A percentile compares a stretch with the other conserved stretches of the same genome.
These are phyloP conservation scores for Chaetomiaceae sp. DNA, from an alignment of 2,329 filamentous ascomycete species.

Conservation along the genomic window DNA sequence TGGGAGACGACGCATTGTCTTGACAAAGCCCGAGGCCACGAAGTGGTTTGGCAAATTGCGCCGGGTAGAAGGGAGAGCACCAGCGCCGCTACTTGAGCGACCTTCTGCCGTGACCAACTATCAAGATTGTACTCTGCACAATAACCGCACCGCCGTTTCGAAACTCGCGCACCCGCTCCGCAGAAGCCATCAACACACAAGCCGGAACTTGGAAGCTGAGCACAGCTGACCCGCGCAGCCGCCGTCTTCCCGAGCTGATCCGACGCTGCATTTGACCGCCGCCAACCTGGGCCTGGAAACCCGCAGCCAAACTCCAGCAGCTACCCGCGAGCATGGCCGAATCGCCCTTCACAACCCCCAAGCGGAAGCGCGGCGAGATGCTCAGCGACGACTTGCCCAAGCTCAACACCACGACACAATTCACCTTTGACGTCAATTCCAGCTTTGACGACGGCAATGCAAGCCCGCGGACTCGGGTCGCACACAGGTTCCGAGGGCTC, in stretches of 20 bases:
- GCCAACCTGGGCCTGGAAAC: too few species aligned
- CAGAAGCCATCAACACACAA: not conserved
- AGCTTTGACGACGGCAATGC: constrained; percentile 42
- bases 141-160: too few species aligned
- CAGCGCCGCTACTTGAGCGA: not conserved
- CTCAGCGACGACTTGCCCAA: constrained; percentile 17
- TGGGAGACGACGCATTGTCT: not conserved
- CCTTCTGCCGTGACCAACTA: not conserved
- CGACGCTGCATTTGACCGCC: constrained; percentile 2
- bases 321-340: constrained; percentile 19
- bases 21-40: not conserved
- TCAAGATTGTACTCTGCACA: too few species aligned
- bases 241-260: not conserved
- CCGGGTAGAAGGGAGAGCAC: not conserved
- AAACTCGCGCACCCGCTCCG: not conserved
- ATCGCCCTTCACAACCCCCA: constrained; percentile 28
- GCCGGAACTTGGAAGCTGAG: not conserved
- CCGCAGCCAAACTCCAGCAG: not conserved
- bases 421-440: constrained; percentile 42
- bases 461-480: constrained; percentile 50
- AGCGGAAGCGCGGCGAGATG: constrained; percentile 28
- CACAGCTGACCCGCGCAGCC: not conserved
- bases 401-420: constrained; percentile 26
- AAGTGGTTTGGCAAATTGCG: constrained; percentile 2
- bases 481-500: constrained; percentile 48